Evolutionary conservation across 805 yeast genomes (phyloP), one percentile per base, ranked within the genome.

Genomic region (Vanderwaltozyma yarrowii): DNA sequence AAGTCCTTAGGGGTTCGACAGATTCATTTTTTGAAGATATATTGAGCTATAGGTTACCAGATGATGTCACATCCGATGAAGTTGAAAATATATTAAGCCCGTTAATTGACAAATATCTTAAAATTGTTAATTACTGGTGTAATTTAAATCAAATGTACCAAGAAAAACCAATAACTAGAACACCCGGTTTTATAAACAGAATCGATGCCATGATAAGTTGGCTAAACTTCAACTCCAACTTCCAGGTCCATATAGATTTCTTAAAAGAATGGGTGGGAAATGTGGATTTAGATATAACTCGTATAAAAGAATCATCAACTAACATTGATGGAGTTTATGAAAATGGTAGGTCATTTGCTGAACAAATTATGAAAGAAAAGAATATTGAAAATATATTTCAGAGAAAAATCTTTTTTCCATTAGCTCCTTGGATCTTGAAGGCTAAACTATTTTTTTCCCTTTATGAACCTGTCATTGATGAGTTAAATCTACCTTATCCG

Each of bases 211-310:
- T 89, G 39, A 77, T 73, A 28, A 80, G 96, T 0, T 89, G 96
- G 96, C 67, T 73, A 20, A 75, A 86, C 7, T 76, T 85, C 28
- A 75, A 87, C 0, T 73, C 70, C 32, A 81, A 86, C 1, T 74
- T 88, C 16, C 69, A 71, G 33, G 61, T 75, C 26, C 87, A 80
- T 50, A 64, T 78, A 2, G 62, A 67, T 13, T 70, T 79, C 5
- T 61, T 92, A 44, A 70, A 73, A 43, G 59, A 69, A 31, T 87
- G 96, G 96, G 84, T 87, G 4, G 95, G 95, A 4, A 82, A 82
- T 56, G 80, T 76, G 36, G 86, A 79, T 25, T 60, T 82, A 20
- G 92, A 86, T 51, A 74, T 86, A 8, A 64, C 71, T 0, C 52
- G 56, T 24, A 62, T 65, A 0, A 62, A 61, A 15, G 45, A 55